Conservation (phyloP, 805 yeast species). For the Kuraishia cidri region DNA sequence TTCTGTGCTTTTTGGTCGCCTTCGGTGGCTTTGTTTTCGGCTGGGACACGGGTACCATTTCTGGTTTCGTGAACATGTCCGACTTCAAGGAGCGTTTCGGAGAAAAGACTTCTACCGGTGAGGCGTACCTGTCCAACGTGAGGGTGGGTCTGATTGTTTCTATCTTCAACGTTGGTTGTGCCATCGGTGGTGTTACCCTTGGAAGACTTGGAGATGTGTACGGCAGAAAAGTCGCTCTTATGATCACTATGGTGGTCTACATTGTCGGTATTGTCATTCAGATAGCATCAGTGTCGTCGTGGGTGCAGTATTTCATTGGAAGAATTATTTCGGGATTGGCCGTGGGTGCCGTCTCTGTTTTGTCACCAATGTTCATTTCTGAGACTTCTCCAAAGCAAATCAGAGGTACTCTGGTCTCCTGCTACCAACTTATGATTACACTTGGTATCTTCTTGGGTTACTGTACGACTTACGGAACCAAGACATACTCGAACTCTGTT, state of each 20-base stretch:
- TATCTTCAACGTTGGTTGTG: slow-evolving; percentile 65
- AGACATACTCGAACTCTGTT: slow-evolving; percentile 36
- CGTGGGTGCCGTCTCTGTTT: slow-evolving; percentile 44
- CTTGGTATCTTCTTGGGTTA: slow-evolving; percentile 66
- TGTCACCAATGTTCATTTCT: slow-evolving; percentile 51
- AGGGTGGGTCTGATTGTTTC: slow-evolving; percentile 59
- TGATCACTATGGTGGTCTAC: slow-evolving; percentile 44
- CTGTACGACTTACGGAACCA: slow-evolving; percentile 58
- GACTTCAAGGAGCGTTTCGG: slow-evolving; percentile 50
- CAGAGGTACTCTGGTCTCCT: slow-evolving; percentile 65
- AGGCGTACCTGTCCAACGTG: slow-evolving; percentile 33
- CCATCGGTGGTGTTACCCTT: slow-evolving; percentile 58
- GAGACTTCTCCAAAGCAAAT: slow-evolving; percentile 64
- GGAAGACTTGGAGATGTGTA: slow-evolving; percentile 47
- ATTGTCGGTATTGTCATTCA: slow-evolving; percentile 55
- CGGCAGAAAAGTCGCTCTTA: slow-evolving; percentile 54
- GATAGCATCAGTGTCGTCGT: slow-evolving; percentile 39
- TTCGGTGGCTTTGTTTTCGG: slow-evolving; percentile 76
- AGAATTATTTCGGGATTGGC: slow-evolving; percentile 49
- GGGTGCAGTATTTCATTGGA: slow-evolving; percentile 62
- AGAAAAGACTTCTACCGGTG: slow-evolving; percentile 27
- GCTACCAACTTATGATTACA: slow-evolving; percentile 64
- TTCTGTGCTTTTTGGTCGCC: slow-evolving; percentile 48
- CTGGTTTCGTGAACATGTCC: slow-evolving; percentile 61
- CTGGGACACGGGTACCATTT: slow-evolving; percentile 73